Conservation (phyloP, 2,329 filamentous ascomycete genomes). For the Pseudocercospora musae region DNA sequence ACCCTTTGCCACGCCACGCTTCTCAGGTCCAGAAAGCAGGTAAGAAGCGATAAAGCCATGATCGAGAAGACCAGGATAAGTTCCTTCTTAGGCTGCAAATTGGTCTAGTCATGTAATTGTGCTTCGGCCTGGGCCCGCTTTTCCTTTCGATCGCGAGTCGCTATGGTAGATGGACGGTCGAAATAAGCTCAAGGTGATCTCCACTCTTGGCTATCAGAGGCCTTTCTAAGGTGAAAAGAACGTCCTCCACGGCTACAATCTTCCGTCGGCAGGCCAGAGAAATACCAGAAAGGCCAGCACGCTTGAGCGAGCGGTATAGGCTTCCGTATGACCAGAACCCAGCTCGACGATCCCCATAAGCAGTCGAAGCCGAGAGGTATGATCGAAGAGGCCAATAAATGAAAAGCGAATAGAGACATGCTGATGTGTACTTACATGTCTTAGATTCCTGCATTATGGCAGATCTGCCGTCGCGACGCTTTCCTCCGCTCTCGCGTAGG, state of each 20-base stretch:
- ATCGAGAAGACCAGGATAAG: slow-evolving; percentile 50
- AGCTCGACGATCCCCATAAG: background rate
- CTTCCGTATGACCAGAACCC: background rate
- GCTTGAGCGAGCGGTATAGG: background rate
- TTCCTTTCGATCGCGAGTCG: background rate
- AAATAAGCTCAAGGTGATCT: background rate
- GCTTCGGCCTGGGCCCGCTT: slow-evolving; percentile 38
- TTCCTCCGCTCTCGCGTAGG: background rate
- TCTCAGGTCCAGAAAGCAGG: slow-evolving; percentile 46
- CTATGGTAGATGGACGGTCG: background rate
- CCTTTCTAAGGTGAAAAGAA: background rate
- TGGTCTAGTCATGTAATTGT: slow-evolving; percentile 54
- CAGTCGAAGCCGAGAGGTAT: background rate
- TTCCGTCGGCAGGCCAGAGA: background rate
- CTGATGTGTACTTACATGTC: background rate
- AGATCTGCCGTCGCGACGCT: background rate
- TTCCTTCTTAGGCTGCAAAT: slow-evolving; percentile 52
- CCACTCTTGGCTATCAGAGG: background rate
- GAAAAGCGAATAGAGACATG: background rate
- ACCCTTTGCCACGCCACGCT: background rate
- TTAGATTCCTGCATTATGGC: background rate
- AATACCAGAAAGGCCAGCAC: background rate
- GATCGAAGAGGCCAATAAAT: background rate
- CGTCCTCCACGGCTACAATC: background rate
- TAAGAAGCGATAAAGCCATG: slow-evolving; percentile 9